Percentiles rank a stretch among this genome's conserved stretches.
phyloP scores from a whole-genome alignment of 495 filamentous ascomycete species.

The Penicillium macrosclerotiorum region DNA sequence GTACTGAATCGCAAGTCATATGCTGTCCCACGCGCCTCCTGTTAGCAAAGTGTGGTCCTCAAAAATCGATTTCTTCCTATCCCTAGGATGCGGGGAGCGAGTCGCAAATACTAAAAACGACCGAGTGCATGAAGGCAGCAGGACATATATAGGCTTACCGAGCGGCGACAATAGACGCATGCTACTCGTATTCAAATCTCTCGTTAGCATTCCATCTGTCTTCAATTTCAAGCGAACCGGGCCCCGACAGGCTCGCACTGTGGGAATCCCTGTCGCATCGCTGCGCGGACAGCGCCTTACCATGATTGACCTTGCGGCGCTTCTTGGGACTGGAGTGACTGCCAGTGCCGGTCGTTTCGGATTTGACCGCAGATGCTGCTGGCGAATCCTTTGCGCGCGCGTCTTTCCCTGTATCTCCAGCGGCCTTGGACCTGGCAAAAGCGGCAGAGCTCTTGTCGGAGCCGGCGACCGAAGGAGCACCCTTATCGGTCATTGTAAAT shows the following conservation, averaged over 20 bases:
- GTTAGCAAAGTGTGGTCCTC: constrained; percentile 32
- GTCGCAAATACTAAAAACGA: constrained; percentile 5
- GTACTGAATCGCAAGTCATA: constrained; percentile 99
- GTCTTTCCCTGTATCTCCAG: constrained; percentile 25
- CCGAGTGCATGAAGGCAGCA: too few relatives aligned
- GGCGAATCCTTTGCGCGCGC: constrained; percentile 33
- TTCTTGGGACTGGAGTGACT: constrained; percentile 74
- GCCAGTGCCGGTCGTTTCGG: constrained; percentile 35
- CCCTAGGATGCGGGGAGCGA: neutral
- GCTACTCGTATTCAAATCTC: constrained; percentile 56
- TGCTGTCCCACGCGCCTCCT: constrained; percentile 61
- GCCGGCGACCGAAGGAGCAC: constrained; percentile 23
- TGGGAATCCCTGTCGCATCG: constrained; percentile 30
- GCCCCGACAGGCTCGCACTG: constrained; percentile 28
- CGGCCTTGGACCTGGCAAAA: constrained; percentile 23
- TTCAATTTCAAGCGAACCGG: constrained; percentile 24
- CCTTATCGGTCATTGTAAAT: constrained; percentile 39
- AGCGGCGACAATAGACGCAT: constrained; percentile 98
- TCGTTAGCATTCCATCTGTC: constrained; percentile 33
- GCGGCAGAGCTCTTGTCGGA: constrained; percentile 21
- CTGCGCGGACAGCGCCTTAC: constrained; percentile 54
- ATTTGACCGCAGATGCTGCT: constrained; percentile 34
- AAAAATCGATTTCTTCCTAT: too few relatives aligned
- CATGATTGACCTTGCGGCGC: constrained; percentile 99
- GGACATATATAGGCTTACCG: too few relatives aligned